phyloP scores from a whole-genome alignment of 2,329 filamentous ascomycete species.

The Aspergillus melleus region DNA sequence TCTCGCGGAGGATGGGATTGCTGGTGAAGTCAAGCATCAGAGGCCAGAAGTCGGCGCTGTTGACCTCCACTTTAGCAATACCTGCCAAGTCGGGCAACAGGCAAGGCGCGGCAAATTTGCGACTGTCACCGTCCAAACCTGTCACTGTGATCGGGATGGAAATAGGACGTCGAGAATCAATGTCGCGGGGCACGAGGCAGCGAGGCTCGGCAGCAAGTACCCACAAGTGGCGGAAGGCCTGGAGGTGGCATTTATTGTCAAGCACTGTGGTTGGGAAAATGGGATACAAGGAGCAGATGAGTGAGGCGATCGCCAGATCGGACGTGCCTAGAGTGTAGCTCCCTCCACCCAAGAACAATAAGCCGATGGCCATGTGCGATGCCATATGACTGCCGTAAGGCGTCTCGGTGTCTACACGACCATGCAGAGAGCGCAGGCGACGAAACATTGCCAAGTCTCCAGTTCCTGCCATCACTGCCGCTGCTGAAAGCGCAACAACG shows the following conservation, averaged over 20 bases:
- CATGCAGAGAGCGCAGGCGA: slow-evolving; percentile 82
- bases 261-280: slow-evolving; percentile 85
- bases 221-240: slow-evolving; percentile 97
- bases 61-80: slow-evolving; percentile 39
- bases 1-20: slow-evolving; percentile 60
- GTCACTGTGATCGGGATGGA: slow-evolving; percentile 69
- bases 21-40: slow-evolving; percentile 71
- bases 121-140: slow-evolving; percentile 47
- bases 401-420: slow-evolving; percentile 77
- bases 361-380: slow-evolving; percentile 85
- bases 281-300: slow-evolving; percentile 91
- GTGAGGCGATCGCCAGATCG: slow-evolving; percentile 78
- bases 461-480: slow-evolving; percentile 93
- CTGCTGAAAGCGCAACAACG: slow-evolving; percentile 74
- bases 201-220: slow-evolving; percentile 87
- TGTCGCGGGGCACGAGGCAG: slow-evolving; percentile 83
- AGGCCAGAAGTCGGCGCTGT: slow-evolving; percentile 71
- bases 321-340: slow-evolving; percentile 89
- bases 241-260: slow-evolving; percentile 91
- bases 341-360: slow-evolving; percentile 88
- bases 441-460: slow-evolving; percentile 85
- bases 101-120: slow-evolving; percentile 53
- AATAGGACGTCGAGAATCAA: slow-evolving; percentile 78
- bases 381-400: slow-evolving; percentile 94
- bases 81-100: slow-evolving; percentile 51